Base-by-base conservation (phyloP, 306 rosid species). In the Rosa persica region DNA sequence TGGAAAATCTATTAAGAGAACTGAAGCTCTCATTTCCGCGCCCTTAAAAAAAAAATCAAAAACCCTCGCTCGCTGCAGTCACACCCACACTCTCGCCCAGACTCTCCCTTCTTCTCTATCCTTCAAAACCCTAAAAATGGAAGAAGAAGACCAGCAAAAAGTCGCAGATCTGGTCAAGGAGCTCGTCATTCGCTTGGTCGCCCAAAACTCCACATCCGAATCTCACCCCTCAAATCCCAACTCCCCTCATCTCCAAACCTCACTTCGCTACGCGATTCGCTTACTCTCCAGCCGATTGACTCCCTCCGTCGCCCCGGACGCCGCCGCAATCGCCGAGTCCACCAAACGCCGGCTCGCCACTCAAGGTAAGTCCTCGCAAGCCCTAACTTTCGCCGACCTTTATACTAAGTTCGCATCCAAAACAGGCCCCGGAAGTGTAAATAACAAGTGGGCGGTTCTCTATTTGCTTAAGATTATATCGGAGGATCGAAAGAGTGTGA, bases 311-410 rank as follows among this genome's bases (percentile, higher is more conserved):
- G 86, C 98, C 17, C 92, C 98, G 12, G 94, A 96, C 88, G 75
- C 96, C 40, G 90, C 98, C 65, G 94, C 96, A 85, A 85, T 96
- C 73, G 98, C 98, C 16, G 97, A 90, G 73, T 89, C 97, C 78
- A 86, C 90, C 79, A 96, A 96, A 82, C 96, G 98, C 70, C 88
- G 92, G 22, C 97, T 96, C 79, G 97, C 96, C 85, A 90, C 93
- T 6, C 89, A 83, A 77, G 99, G 93, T 80, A 87, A 84, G 77
- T 96, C 99, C 55, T 82, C 97, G n/a, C 90, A 90, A 19, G 99
- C 97, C 78, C 99, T 96, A 83, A 85, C 94, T 8, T 91, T 96
- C 48, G 93, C 99, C 12, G 98, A 93, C 83, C 88, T 96, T 44
- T 96, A 86, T 84, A 73, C 93, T 71, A 91, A 90, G 70, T 93